Conservation (phyloP, 2,329 filamentous ascomycete species). For the Thermothelomyces thermophilus region DNA sequence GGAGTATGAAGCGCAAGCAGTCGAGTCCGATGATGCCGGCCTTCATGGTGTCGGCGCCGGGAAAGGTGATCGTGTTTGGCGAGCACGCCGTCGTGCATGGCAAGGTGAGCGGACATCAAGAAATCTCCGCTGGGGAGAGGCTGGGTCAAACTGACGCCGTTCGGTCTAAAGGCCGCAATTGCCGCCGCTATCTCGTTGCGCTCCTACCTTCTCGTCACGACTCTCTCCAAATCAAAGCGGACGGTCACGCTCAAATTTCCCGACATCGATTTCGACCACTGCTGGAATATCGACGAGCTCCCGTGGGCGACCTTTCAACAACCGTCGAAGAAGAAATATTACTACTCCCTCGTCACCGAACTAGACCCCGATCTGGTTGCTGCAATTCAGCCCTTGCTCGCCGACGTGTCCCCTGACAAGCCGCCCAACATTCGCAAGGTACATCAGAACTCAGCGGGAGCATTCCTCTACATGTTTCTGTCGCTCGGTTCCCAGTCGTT, state of each 20-base stretch:
- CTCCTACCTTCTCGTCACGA: slow-evolving; percentile 93
- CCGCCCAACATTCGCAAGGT: slow-evolving; percentile 72
- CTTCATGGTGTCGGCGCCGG: slow-evolving; percentile 97
- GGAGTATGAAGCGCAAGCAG: slow-evolving; percentile 46
- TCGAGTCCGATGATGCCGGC: slow-evolving; percentile 69
- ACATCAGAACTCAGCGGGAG: slow-evolving; percentile 71
- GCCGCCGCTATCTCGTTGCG: slow-evolving; percentile 91
- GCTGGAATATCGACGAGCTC: slow-evolving; percentile 87
- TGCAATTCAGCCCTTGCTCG: slow-evolving; percentile 73
- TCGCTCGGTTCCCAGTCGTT: slow-evolving; percentile 75
- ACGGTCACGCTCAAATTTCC: slow-evolving; percentile 85
- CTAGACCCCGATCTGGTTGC: slow-evolving; percentile 77
- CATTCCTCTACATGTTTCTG: slow-evolving; percentile 89
- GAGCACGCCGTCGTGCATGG: slow-evolving; percentile 98
- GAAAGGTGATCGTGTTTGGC: slow-evolving; percentile 96
- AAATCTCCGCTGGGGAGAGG: not conserved
- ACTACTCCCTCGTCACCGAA: slow-evolving; percentile 80
- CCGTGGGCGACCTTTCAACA: slow-evolving; percentile 80
- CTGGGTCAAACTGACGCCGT: slow-evolving; percentile 10
- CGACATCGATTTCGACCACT: slow-evolving; percentile 83
- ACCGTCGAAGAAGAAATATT: slow-evolving; percentile 84
- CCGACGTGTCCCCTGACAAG: slow-evolving; percentile 58
- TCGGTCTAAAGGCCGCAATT: slow-evolving; percentile 63
- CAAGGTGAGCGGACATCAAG: slow-evolving; percentile 54
- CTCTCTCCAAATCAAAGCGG: slow-evolving; percentile 83